These are phyloP conservation scores for Bipolaris gigantea DNA, from an alignment of 2,329 filamentous ascomycete genomes.

Conservation along the genomic window DNA sequence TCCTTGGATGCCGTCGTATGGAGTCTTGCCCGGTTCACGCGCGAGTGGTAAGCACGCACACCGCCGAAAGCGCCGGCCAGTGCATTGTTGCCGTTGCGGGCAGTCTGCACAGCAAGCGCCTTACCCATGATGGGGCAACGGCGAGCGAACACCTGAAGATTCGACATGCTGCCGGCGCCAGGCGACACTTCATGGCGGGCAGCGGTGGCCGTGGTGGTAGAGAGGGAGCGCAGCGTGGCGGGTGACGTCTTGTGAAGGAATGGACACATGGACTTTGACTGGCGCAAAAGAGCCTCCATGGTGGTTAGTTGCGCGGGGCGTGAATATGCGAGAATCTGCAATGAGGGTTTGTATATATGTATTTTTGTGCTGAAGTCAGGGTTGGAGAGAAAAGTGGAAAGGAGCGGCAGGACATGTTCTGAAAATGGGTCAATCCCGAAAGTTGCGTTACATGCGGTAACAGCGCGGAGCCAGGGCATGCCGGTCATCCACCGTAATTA, in stretches of 20 bases:
- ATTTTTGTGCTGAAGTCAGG: not conserved
- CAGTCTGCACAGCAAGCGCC: slow-evolving; percentile 82
- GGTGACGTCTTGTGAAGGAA: slow-evolving; percentile 95
- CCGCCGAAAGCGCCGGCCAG: slow-evolving; percentile 55
- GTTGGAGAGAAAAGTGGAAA: not conserved
- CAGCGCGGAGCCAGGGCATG: slow-evolving; percentile 24
- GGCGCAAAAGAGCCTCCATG: slow-evolving; percentile 94
- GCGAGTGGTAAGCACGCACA: slow-evolving; percentile 52
- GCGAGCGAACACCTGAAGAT: slow-evolving; percentile 89
- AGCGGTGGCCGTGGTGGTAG: slow-evolving; percentile 70
- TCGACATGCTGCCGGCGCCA: slow-evolving; percentile 92
- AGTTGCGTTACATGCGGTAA: slow-evolving; percentile 12
- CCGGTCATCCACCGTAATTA: slow-evolving; percentile 34
- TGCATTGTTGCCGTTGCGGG: slow-evolving; percentile 51
- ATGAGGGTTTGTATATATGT: not conserved
- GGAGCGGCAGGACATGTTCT: slow-evolving; percentile 4
- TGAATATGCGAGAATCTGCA: not conserved
- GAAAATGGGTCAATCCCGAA: slow-evolving; percentile 16
- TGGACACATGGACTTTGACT: slow-evolving; percentile 95
- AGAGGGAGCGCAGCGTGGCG: slow-evolving; percentile 86
- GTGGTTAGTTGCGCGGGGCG: slow-evolving; percentile 24
- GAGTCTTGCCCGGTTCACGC: slow-evolving; percentile 68
- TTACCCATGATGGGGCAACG: slow-evolving; percentile 99
- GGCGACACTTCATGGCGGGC: slow-evolving; percentile 66
- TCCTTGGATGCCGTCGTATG: slow-evolving; percentile 79